phyloP scores from a whole-genome alignment of 2,329 filamentous ascomycete genomes.

The Epichloe bromicola region DNA sequence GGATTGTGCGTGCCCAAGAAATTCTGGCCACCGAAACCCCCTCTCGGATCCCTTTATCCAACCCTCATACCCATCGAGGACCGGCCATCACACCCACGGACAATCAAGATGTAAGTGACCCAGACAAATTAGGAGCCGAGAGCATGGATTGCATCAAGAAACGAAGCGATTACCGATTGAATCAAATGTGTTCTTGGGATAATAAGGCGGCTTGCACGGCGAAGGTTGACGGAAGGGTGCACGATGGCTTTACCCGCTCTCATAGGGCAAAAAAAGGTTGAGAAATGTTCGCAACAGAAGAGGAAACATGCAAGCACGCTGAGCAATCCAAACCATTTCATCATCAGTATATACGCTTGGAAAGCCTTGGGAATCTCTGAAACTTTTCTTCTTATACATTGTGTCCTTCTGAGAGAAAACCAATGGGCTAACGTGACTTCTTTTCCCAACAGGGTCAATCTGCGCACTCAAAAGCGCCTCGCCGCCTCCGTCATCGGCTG shows the following conservation, averaged over 20 bases:
- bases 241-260: background rate
- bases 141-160: background rate
- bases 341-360: background rate
- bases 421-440: slow-evolving; percentile 15
- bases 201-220: background rate
- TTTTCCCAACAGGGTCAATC: slow-evolving; percentile 70
- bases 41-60: slow-evolving; percentile 23
- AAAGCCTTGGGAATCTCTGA: background rate
- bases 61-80: slow-evolving; percentile 24
- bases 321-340: background rate
- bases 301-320: slow-evolving; percentile 1
- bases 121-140: background rate
- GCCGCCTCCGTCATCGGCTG: slow-evolving; percentile 97
- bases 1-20: slow-evolving; percentile 25
- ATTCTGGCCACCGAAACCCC: slow-evolving; percentile 28
- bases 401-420: no score
- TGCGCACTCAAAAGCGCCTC: slow-evolving; percentile 98
- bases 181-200: background rate
- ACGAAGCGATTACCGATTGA: slow-evolving; percentile 4
- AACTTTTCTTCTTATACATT: background rate
- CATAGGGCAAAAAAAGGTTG: background rate
- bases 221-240: slow-evolving; percentile 1
- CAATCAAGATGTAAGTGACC: slow-evolving; percentile 32
- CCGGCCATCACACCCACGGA: slow-evolving; percentile 28
- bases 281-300: background rate